phyloP scores from a whole-genome alignment of 805 yeast genomes.

The Pichia phayaonensis region DNA sequence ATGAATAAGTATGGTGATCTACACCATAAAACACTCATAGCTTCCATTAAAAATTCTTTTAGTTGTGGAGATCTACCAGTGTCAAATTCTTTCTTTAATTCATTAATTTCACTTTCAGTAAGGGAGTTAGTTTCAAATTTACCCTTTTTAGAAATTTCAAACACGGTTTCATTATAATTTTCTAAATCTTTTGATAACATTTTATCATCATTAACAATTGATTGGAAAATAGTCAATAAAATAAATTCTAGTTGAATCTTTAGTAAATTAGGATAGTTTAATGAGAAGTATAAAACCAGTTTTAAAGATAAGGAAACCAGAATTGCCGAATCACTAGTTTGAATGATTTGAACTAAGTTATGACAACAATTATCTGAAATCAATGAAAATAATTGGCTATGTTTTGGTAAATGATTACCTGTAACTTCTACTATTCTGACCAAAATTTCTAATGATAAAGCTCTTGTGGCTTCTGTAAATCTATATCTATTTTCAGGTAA shows the following conservation, averaged over 20 bases:
- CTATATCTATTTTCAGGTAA: slow-evolving; percentile 77
- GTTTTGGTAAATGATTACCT: slow-evolving; percentile 54
- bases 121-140: slow-evolving; percentile 20
- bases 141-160: slow-evolving; percentile 23
- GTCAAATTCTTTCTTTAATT: slow-evolving; percentile 33
- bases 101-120: slow-evolving; percentile 23
- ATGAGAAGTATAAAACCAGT: slow-evolving; percentile 62
- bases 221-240: slow-evolving; percentile 51
- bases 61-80: slow-evolving; percentile 39
- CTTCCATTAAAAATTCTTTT: slow-evolving; percentile 79
- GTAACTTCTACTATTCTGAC: slow-evolving; percentile 76
- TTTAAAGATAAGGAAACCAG: slow-evolving; percentile 70
- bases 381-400: slow-evolving; percentile 57
- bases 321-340: slow-evolving; percentile 63
- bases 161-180: slow-evolving; percentile 23
- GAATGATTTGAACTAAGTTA: slow-evolving; percentile 71
- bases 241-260: slow-evolving; percentile 79
- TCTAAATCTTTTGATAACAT: slow-evolving; percentile 22
- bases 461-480: slow-evolving; percentile 80
- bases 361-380: slow-evolving; percentile 81
- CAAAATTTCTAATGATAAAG: slow-evolving; percentile 70
- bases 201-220: slow-evolving; percentile 22
- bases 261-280: slow-evolving; percentile 56
- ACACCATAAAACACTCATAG: slow-evolving; percentile 73
- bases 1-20: slow-evolving; percentile 74